Evolutionary conservation across 805 yeast genomes (phyloP), one percentile per base, ranked within the genome.

Genomic region (Barnettozyma botsteinii): DNA sequence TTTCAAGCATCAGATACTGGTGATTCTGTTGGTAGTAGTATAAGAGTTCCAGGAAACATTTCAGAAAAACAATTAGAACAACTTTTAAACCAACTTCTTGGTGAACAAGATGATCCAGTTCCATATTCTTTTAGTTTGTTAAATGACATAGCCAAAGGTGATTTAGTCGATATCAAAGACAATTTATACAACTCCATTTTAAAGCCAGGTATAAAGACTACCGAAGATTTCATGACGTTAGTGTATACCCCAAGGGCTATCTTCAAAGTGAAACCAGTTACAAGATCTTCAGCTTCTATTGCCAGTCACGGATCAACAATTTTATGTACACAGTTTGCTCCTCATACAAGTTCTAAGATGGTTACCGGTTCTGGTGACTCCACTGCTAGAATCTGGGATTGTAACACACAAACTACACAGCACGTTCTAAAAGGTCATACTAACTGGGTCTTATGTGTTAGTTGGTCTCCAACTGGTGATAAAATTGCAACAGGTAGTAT

Each of bases 331-430:
- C 89, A 85, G 47, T 93, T 93, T 71, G 94, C 98, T 2, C 98
- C 98, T 23, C 73, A 84, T 54, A 81, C 89, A 14, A 77, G 91
- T 14, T 72, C 89, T 3, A 70, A 85, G 50, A 79, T 89, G 82
- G 93, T 85, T 30, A 84, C 97, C 0, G 98, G 98, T 27, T 86
- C 96, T 6, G 98, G 98, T 33, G 98, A 93, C 62, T 77, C 82
- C 27, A 89, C 98, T 8, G 97, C 98, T 3, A 72, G 98, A 57
- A 75, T 91, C 35, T 93, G 98, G 98, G 97, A 89, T 63, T 85
- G 96, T 61, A 81, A 87, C 53, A 89, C 98, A 0, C 93, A 86
- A 50, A 93, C 98, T 0, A 96, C 96, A 8, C 67, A 81, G 56
- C 73, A 77, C 46, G 85, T 95, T 0, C 65, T 93, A 38, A 55